Conservation (phyloP, 257 asterid genomes). For the Solanum rostratum region DNA sequence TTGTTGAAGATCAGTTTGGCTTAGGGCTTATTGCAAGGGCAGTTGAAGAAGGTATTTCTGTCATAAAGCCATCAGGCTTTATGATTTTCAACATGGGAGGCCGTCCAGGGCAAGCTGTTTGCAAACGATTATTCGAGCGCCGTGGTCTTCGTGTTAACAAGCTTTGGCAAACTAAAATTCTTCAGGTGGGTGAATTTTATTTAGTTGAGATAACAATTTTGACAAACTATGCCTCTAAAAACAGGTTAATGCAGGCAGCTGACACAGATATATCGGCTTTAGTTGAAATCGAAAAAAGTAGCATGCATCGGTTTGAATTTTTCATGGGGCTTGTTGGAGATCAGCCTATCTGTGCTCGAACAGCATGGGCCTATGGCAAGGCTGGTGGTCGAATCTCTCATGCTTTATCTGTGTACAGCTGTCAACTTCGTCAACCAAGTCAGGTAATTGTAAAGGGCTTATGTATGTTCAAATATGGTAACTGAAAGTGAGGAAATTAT, state of each 20-base stretch:
- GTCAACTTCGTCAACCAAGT: slow-evolving; percentile 86
- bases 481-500: neutral
- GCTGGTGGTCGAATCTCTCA: slow-evolving; percentile 96
- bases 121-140: slow-evolving; percentile 94
- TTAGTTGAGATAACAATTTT: neutral
- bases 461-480: neutral
- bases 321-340: slow-evolving; percentile 99
- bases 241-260: slow-evolving; percentile 70
- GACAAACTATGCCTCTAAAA: slow-evolving; percentile 8
- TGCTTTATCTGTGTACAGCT: slow-evolving; percentile 91
- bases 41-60: slow-evolving; percentile 97
- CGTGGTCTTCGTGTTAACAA: slow-evolving; percentile 86
- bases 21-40: slow-evolving; percentile 98
- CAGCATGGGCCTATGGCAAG: slow-evolving; percentile 98
- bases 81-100: slow-evolving; percentile 99
- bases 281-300: slow-evolving; percentile 94
- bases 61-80: slow-evolving; percentile 88
- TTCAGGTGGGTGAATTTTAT: slow-evolving; percentile 47
- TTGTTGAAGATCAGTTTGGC: slow-evolving; percentile 99
- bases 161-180: slow-evolving; percentile 98
- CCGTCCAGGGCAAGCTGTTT: slow-evolving; percentile 96
- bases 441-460: slow-evolving; percentile 30
- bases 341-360: slow-evolving; percentile 95
- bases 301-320: slow-evolving; percentile 97
- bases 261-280: slow-evolving; percentile 97